Conservation (phyloP, 192 early-diverging fungal genomes). For the Allomyces arbusculus region DNA sequence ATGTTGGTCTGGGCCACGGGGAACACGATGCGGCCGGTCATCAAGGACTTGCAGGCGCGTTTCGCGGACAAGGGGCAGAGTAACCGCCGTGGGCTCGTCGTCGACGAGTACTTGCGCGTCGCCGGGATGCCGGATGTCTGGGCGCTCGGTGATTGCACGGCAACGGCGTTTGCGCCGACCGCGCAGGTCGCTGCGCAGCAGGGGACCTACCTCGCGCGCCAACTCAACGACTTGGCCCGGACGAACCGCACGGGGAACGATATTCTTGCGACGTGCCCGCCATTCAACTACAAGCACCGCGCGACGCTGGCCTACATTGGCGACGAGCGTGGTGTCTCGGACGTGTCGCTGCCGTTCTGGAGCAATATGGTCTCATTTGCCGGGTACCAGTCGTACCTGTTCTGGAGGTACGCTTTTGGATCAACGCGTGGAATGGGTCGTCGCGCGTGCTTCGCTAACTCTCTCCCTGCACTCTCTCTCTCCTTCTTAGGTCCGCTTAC, state of each 20-base stretch:
- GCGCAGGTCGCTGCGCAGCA: conserved; percentile 77
- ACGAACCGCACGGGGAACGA: conserved; percentile 16
- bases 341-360: conserved; percentile 8
- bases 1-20: conserved; percentile 75
- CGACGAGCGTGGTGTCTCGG: conserved; percentile 83
- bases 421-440: too few species aligned
- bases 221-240: conserved; percentile 42
- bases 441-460: too few species aligned
- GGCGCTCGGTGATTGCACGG: conserved; percentile 50
- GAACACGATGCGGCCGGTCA: conserved; percentile 46
- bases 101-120: conserved; percentile 50
- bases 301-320: conserved; percentile 85
- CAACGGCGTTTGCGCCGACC: conserved; percentile 60
- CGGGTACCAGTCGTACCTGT: conserved; percentile 31
- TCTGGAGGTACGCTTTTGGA: conserved; percentile 50
- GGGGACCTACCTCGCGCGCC: conserved; percentile 59
- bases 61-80: conserved; percentile 32
- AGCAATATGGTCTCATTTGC: neutral
- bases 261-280: conserved; percentile 17
- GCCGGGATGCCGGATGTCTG: conserved; percentile 40
- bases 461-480: too few species aligned
- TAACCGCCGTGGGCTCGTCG: conserved; percentile 40
- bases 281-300: conserved; percentile 67
- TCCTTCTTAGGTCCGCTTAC: too few species aligned
- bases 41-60: conserved; percentile 40